Percentiles rank a stretch among this genome's conserved stretches.
Conservation (phyloP, 1,284 basidiomycete species). For the Moesziomyces parantarcticus region DNA sequence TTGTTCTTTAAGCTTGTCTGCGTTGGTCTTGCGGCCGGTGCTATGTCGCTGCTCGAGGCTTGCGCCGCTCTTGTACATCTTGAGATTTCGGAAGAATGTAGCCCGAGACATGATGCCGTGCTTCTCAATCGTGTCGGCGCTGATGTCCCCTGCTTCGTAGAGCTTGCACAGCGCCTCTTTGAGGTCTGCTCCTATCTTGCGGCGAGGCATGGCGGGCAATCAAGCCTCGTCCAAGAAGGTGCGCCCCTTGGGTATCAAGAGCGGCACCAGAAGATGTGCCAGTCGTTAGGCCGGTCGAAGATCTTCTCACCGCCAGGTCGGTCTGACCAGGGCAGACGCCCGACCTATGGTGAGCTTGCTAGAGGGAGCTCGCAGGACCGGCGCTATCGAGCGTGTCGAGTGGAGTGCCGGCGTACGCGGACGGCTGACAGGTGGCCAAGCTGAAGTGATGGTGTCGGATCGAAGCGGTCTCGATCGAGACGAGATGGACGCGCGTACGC, state of each 20-base stretch:
- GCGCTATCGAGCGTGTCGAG: not conserved
- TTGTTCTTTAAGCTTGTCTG: constrained; percentile 47
- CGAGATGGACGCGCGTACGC: constrained; percentile 19
- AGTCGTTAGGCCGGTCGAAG: too few relatives aligned
- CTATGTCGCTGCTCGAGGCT: constrained; percentile 51
- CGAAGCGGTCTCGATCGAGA: constrained; percentile 38
- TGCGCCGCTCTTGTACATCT: constrained; percentile 47
- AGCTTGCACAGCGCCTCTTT: constrained; percentile 54
- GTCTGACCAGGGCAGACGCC: too few relatives aligned
- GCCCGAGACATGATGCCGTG: constrained; percentile 51
- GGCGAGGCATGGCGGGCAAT: constrained; percentile 28
- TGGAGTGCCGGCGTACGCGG: not conserved
- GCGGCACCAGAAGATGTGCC: not conserved
- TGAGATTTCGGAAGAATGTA: constrained; percentile 49
- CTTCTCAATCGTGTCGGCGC: constrained; percentile 48
- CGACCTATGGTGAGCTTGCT: too few relatives aligned
- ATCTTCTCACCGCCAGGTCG: too few relatives aligned
- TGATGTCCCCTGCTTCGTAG: constrained; percentile 51
- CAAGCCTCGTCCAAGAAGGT: not conserved
- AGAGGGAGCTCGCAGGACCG: too few relatives aligned
- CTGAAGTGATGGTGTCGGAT: constrained; percentile 12
- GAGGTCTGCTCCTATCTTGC: constrained; percentile 53
- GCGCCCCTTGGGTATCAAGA: not conserved
- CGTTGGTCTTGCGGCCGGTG: constrained; percentile 50
- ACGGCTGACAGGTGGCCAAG: not conserved